Evolutionary conservation across 2,329 filamentous ascomycete genomes (phyloP), one percentile per base, ranked within the genome.

Genomic region (Sporothrix mexicana): DNA sequence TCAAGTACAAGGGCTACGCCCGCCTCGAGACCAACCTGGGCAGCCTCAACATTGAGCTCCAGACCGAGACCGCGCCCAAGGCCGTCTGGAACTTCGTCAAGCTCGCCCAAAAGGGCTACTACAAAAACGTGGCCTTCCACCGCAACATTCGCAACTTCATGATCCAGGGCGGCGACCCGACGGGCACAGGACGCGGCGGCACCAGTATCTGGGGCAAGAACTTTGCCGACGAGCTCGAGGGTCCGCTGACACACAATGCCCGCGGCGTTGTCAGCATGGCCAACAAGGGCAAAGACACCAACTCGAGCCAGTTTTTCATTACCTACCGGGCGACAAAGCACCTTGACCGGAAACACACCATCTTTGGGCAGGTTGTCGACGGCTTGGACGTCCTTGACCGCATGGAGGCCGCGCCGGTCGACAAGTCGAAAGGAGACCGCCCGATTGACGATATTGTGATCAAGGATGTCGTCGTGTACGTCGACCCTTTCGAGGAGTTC

Each of bases 221-320:
- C 74, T 99, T 99, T 78, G 87, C 92, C 70, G 96, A 99, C 80
- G 96, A 99, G 80, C 92, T 98, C 75, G 94, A 98, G 17, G 94
- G 95, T 0, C 94, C 95, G 0, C 82, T 94, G 55, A 92, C 91
- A n/a, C 96, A 99, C 78, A 92, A 94, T 78, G 84, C 87, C 0
- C 87, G 95, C 41, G 96, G 96, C 13, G 88, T 95, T 0, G 79
- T 97, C 36, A 94, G 92, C 77, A 99, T 99, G 96, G 96, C 96
- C 55, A 99, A 99, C 82, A 99, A 99, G 80, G 96, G 96, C 73
- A 98, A 98, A 79, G 95, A 98, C 79, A 98, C 95, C 25, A 99
- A 99, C 82, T 96, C 93, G 9, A 93, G 90, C 77, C 96, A 99
- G 81, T 99, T 91, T 80, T 99, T 98, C 85, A 92, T 99, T 79